A percentile compares a stretch with the other conserved stretches of the same genome.
These are phyloP conservation scores for Alternaria burnsii DNA, from an alignment of 2,329 filamentous ascomycete species.

Conservation along the genomic window DNA sequence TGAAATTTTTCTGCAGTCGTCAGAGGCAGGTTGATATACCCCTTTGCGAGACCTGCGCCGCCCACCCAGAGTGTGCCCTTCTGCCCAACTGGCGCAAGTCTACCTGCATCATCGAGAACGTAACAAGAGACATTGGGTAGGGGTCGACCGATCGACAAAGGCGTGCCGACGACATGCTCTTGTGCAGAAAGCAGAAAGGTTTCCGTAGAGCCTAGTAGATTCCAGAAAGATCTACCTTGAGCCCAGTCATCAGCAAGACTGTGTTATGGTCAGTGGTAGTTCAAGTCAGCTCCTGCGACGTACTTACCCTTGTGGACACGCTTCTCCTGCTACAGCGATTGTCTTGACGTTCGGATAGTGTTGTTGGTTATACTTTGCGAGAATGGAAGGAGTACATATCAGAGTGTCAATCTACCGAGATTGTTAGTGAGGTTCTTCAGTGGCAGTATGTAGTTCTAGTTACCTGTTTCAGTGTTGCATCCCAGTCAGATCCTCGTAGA, in stretches of 20 bases:
- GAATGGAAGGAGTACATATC: slow-evolving; percentile 65
- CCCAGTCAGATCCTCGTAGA: slow-evolving; percentile 62
- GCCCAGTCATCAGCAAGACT: slow-evolving; percentile 67
- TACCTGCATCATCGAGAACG: slow-evolving; percentile 59
- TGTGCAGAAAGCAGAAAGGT: slow-evolving; percentile 67
- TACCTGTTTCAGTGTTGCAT: slow-evolving; percentile 58
- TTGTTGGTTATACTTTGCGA: slow-evolving; percentile 59
- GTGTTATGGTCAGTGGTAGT: background rate
- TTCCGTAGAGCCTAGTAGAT: slow-evolving; percentile 68
- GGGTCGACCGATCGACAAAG: slow-evolving; percentile 63
- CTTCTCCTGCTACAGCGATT: slow-evolving; percentile 65
- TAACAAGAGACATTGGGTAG: slow-evolving; percentile 67
- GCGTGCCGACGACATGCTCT: slow-evolving; percentile 57
- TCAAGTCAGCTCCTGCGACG: background rate
- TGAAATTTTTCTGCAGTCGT: slow-evolving; percentile 62
- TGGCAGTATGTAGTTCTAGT: slow-evolving; percentile 6
- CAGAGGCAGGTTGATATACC: slow-evolving; percentile 64
- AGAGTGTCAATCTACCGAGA: slow-evolving; percentile 59
- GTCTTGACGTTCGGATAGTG: slow-evolving; percentile 62
- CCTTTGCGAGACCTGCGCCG: slow-evolving; percentile 63
- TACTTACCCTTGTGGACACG: slow-evolving; percentile 56
- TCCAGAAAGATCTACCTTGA: slow-evolving; percentile 53
- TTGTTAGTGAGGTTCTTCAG: slow-evolving; percentile 10
- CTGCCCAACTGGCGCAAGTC: slow-evolving; percentile 58
- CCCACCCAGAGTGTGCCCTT: slow-evolving; percentile 67